A percentile compares a stretch with the other conserved stretches of the same genome.
phyloP scores from a whole-genome alignment of 2,329 filamentous ascomycete species.

The Fusarium algeriense region DNA sequence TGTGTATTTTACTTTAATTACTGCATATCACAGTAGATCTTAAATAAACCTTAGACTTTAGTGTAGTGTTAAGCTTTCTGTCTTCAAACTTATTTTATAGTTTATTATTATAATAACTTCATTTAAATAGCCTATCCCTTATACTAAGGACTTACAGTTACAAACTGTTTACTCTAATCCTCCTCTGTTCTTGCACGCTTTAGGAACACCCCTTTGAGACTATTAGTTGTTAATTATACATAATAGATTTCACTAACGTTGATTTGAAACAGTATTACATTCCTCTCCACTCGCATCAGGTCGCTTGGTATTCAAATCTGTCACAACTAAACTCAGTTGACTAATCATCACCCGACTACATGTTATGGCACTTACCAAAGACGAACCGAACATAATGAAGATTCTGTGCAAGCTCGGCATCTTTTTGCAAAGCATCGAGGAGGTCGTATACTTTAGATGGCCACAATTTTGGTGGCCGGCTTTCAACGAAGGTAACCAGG shows the following conservation, averaged over 20 bases:
- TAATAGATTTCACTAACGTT: no score
- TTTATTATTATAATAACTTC: no score
- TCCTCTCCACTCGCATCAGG: not conserved
- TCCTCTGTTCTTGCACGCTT: no score
- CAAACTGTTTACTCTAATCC: no score
- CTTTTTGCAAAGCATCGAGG: not conserved
- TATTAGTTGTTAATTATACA: no score
- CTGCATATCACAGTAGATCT: constrained; percentile 1
- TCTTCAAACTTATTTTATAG: no score
- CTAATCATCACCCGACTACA: not conserved
- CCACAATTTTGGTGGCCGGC: not conserved
- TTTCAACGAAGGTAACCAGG: not conserved
- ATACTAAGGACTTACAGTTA: no score
- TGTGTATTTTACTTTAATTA: not conserved
- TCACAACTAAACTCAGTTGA: not conserved
- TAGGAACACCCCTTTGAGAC: no score
- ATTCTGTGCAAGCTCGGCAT: not conserved
- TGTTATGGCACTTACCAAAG: not conserved
- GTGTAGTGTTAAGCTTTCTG: no score
- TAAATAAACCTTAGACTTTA: not conserved
- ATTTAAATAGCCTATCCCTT: no score
- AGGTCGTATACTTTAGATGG: not conserved
- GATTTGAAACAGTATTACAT: not conserved
- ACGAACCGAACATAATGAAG: not conserved
- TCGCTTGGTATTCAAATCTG: not conserved